Conservation (phyloP, 176 grass and related monocot genomes). For the Aegilops bicornis region DNA sequence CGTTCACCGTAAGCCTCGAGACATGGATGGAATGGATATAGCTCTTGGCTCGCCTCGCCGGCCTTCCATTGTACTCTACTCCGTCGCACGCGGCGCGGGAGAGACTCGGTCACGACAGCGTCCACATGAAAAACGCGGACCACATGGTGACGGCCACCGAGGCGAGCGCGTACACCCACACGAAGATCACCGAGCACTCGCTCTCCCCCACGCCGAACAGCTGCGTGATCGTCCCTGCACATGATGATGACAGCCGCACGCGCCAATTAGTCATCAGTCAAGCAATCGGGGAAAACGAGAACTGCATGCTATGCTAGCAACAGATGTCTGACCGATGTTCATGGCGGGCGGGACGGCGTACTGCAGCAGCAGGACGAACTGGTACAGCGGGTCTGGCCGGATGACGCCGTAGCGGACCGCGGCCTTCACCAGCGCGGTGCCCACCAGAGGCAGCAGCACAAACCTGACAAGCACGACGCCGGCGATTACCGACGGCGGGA, state of each 20-base stretch:
- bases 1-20: background rate
- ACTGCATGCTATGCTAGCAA: background rate
- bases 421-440: conserved; percentile 57
- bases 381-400: conserved; percentile 68
- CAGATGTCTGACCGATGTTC: conserved; percentile 63
- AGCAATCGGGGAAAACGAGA: background rate
- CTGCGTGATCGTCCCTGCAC: conserved; percentile 76
- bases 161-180: conserved; percentile 75
- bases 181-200: conserved; percentile 90
- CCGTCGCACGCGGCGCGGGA: background rate
- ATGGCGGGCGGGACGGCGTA: conserved; percentile 81
- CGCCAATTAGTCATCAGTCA: background rate
- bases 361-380: conserved; percentile 86
- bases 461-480: conserved; percentile 64
- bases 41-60: background rate
- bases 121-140: conserved; percentile 93
- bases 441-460: conserved; percentile 58
- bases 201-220: conserved; percentile 75
- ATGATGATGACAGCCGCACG: too few relatives aligned
- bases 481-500: conserved; percentile 50
- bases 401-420: conserved; percentile 58
- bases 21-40: background rate
- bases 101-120: conserved; percentile 32
- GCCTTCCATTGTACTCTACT: background rate
- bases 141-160: conserved; percentile 75